These are phyloP conservation scores for Neofusicoccum sp. DNA, from an alignment of 2,329 filamentous ascomycete species.

Conservation along the genomic window DNA sequence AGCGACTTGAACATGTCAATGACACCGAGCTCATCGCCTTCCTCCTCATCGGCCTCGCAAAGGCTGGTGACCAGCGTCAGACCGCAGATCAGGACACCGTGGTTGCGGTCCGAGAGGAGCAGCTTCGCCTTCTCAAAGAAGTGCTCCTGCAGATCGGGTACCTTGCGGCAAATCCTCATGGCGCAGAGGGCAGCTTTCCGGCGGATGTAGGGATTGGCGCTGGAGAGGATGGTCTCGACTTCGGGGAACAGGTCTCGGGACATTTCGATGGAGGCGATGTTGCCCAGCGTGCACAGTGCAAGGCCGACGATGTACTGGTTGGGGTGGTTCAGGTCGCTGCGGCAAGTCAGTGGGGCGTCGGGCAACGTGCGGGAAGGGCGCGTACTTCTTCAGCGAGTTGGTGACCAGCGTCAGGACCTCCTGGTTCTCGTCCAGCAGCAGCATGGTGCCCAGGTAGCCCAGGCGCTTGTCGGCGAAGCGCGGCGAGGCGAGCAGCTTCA, in stretches of 20 bases:
- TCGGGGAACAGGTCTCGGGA: slow-evolving; percentile 94
- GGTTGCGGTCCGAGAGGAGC: slow-evolving; percentile 87
- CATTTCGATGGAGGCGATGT: slow-evolving; percentile 98
- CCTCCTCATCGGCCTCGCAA: slow-evolving; percentile 91
- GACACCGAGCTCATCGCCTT: slow-evolving; percentile 84
- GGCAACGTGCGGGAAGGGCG: not conserved
- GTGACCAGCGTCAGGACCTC: slow-evolving; percentile 96
- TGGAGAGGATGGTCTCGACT: slow-evolving; percentile 87
- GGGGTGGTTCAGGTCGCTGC: slow-evolving; percentile 88
- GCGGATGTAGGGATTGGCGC: slow-evolving; percentile 96
- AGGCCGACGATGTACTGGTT: slow-evolving; percentile 99
- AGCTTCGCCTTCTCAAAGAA: slow-evolving; percentile 92
- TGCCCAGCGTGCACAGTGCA: slow-evolving; percentile 91
- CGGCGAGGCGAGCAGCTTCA: slow-evolving; percentile 94
- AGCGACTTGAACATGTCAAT: slow-evolving; percentile 88
- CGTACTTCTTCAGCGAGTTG: slow-evolving; percentile 93
- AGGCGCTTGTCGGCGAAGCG: slow-evolving; percentile 97
- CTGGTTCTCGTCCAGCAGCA: slow-evolving; percentile 96
- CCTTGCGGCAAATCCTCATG: slow-evolving; percentile 98
- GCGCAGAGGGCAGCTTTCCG: slow-evolving; percentile 97
- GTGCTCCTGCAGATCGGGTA: slow-evolving; percentile 94
- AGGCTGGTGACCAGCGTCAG: slow-evolving; percentile 87
- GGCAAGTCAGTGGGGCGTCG: slow-evolving; percentile 20
- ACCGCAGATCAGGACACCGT: slow-evolving; percentile 90
- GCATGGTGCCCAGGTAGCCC: slow-evolving; percentile 92